A percentile compares a stretch with the other conserved stretches of the same genome.
phyloP scores from a whole-genome alignment of 2,329 filamentous ascomycete genomes.

The Clarireedia homoeocarpa region DNA sequence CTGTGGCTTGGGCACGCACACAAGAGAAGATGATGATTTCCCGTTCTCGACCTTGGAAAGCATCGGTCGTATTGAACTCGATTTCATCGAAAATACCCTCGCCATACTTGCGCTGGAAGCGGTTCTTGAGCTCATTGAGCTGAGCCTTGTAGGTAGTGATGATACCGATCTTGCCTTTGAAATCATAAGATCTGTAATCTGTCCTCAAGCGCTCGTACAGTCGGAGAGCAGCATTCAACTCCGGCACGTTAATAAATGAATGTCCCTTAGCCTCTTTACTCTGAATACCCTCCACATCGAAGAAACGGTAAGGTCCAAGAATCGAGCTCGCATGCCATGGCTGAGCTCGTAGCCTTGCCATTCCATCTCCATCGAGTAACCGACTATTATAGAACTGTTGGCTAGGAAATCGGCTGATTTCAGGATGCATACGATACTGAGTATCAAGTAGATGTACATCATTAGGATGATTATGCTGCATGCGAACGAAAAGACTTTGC shows the following conservation, averaged over 20 bases:
- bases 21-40: slow-evolving; percentile 99
- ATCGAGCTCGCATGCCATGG: slow-evolving; percentile 80
- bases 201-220: slow-evolving; percentile 72
- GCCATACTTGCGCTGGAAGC: slow-evolving; percentile 68
- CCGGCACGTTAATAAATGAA: slow-evolving; percentile 82
- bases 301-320: slow-evolving; percentile 92
- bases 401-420: slow-evolving; percentile 88
- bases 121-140: slow-evolving; percentile 66
- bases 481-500: slow-evolving; percentile 95
- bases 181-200: slow-evolving; percentile 63
- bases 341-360: slow-evolving; percentile 66
- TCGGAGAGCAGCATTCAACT: slow-evolving; percentile 78
- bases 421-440: slow-evolving; percentile 98
- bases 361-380: slow-evolving; percentile 76
- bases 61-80: slow-evolving; percentile 98
- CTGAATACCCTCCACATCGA: slow-evolving; percentile 87
- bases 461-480: slow-evolving; percentile 85
- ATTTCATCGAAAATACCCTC: slow-evolving; percentile 67
- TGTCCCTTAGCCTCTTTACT: slow-evolving; percentile 73
- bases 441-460: slow-evolving; percentile 93
- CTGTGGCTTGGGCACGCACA: slow-evolving; percentile 82
- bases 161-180: slow-evolving; percentile 82
- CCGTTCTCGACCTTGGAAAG: slow-evolving; percentile 92
- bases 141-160: slow-evolving; percentile 98
- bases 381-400: slow-evolving; percentile 85